Evolutionary conservation across 192 early-diverging fungal genomes (phyloP).

Genomic region (Coemansia sp.): DNA sequence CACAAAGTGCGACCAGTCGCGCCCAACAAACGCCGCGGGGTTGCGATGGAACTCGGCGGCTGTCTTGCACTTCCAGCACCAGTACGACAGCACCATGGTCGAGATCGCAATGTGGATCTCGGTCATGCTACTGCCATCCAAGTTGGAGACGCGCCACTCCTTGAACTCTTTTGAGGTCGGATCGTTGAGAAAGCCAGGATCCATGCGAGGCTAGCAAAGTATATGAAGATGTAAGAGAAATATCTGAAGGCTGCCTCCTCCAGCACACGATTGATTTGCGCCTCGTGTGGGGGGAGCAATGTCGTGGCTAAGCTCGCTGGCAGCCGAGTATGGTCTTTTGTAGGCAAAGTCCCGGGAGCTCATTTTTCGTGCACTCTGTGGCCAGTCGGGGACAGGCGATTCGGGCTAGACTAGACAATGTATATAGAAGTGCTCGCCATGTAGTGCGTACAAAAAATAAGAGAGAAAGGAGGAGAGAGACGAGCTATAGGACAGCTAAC

Average conservation of each 20-base stretch:
- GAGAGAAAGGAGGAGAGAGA: neutral
- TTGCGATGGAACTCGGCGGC: slow-evolving; percentile 48
- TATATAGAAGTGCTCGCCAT: neutral
- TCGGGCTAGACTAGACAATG: neutral
- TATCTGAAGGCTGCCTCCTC: neutral
- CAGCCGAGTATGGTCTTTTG: slow-evolving; percentile 11
- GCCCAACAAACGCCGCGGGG: slow-evolving; percentile 23
- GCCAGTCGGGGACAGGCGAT: too few relatives aligned
- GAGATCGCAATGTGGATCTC: slow-evolving; percentile 50
- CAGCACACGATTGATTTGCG: neutral
- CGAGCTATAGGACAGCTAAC: neutral
- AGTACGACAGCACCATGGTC: slow-evolving; percentile 45
- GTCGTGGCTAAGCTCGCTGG: neutral
- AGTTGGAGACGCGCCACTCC: slow-evolving; percentile 51
- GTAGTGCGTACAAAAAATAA: neutral
- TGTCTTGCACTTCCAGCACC: slow-evolving; percentile 58
- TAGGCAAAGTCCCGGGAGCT: too few relatives aligned
- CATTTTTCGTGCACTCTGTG: too few relatives aligned
- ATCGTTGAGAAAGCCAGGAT: slow-evolving; percentile 17
- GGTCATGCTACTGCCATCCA: slow-evolving; percentile 49
- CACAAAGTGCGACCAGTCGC: slow-evolving; percentile 20
- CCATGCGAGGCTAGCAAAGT: neutral
- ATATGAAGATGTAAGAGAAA: neutral
- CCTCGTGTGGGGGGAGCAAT: neutral
- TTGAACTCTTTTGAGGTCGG: slow-evolving; percentile 54